phyloP scores from a whole-genome alignment of 2,329 filamentous ascomycete species.

The Cadophora sp. region DNA sequence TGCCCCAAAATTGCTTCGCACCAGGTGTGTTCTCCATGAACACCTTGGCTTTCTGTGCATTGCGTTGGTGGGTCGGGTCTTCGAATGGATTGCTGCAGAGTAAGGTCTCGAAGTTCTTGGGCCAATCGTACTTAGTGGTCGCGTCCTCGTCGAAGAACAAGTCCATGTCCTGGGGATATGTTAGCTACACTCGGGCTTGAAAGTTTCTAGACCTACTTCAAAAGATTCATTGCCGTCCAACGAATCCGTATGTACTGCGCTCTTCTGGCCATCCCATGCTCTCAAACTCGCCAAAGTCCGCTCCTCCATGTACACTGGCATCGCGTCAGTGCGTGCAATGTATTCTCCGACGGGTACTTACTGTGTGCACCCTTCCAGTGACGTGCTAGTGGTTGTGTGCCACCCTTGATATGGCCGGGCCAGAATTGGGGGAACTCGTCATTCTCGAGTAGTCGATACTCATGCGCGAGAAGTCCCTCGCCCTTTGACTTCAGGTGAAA shows the following conservation, averaged over 20 bases:
- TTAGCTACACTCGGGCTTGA: neutral
- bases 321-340: conserved; percentile 5
- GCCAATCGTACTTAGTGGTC: conserved; percentile 34
- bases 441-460: conserved; percentile 46
- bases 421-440: conserved; percentile 51
- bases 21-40: conserved; percentile 19
- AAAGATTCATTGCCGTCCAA: conserved; percentile 35
- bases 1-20: conserved; percentile 42
- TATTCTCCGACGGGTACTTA: conserved; percentile 34
- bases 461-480: conserved; percentile 46
- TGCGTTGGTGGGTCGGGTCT: neutral
- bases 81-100: conserved; percentile 38
- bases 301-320: conserved; percentile 35
- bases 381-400: conserved; percentile 46
- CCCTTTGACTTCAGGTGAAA: conserved; percentile 52
- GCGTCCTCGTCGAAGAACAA: conserved; percentile 38
- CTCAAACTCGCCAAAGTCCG: conserved; percentile 34
- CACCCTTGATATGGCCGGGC: conserved; percentile 46
- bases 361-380: conserved; percentile 59
- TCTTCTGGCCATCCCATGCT: conserved; percentile 13
- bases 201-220: conserved; percentile 29
- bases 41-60: neutral
- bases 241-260: conserved; percentile 30
- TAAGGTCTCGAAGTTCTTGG: conserved; percentile 32
- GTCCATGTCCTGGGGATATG: conserved; percentile 35